Evolutionary conservation across 1,139 yeast species (phyloP).

Genomic region (Suhomyces maxii): DNA sequence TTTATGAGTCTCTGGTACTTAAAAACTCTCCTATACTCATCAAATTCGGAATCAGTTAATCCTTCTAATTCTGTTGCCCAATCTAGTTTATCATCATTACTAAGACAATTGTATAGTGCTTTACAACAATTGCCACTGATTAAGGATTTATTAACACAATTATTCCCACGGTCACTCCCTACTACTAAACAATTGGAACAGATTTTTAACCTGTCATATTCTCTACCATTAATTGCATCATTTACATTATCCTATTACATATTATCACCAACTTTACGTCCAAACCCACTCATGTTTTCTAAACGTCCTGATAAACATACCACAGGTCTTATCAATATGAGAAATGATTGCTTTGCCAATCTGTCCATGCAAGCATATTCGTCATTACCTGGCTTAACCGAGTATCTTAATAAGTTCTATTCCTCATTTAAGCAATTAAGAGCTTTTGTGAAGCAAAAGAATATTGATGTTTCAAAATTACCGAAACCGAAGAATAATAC

Average conservation of each 20-base stretch:
- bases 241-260: constrained; percentile 18
- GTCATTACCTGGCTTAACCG: constrained; percentile 61
- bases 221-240: constrained; percentile 4
- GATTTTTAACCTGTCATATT: neutral
- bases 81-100: neutral
- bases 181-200: neutral
- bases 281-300: constrained; percentile 34
- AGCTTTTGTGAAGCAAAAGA: constrained; percentile 24
- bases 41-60: neutral
- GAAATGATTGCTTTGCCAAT: constrained; percentile 92
- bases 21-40: neutral
- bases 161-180: neutral
- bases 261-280: constrained; percentile 23
- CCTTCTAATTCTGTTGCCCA: neutral
- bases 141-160: neutral
- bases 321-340: constrained; percentile 77
- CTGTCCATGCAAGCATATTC: constrained; percentile 86
- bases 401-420: constrained; percentile 54
- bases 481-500: constrained; percentile 21
- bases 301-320: constrained; percentile 74
- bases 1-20: constrained; percentile 6
- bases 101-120: neutral
- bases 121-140: neutral
- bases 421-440: constrained; percentile 27
- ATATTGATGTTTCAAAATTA: constrained; percentile 25